A percentile compares a stretch with the other conserved stretches of the same genome.
phyloP scores from a whole-genome alignment of 192 early-diverging fungal species.

The Paraglomus occultum region DNA sequence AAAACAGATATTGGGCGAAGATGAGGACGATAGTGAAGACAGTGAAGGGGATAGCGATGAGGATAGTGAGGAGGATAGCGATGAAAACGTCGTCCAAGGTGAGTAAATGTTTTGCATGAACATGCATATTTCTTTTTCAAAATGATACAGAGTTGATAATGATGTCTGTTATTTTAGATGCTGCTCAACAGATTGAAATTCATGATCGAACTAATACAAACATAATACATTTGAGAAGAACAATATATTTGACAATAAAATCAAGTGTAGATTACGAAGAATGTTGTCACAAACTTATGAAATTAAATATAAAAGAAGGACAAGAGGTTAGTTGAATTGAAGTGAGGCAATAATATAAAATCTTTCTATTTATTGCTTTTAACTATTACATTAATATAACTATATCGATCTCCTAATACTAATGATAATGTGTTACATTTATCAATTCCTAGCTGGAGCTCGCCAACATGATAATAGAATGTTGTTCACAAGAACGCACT shows the following conservation, averaged over 20 bases:
- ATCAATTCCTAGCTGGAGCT: conserved; percentile 66
- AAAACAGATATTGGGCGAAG: conserved; percentile 83
- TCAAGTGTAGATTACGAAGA: conserved; percentile 95
- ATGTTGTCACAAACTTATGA: conserved; percentile 91
- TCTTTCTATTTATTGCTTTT: neutral
- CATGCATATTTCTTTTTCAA: neutral
- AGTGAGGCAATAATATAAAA: neutral
- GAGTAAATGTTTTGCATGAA: neutral
- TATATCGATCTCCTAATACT: conserved; percentile 4
- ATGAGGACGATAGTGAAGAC: conserved; percentile 44
- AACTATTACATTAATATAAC: neutral
- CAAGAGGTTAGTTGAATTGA: conserved; percentile 58
- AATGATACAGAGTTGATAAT: neutral
- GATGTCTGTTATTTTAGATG: conserved; percentile 10
- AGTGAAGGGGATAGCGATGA: conserved; percentile 43
- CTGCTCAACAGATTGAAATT: conserved; percentile 60
- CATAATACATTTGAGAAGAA: conserved; percentile 81
- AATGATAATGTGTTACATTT: conserved; percentile 7
- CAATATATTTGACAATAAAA: conserved; percentile 97
- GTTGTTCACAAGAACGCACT: conserved; percentile 93
- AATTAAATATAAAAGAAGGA: conserved; percentile 77
- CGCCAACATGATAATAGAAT: conserved; percentile 96
- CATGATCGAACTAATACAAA: conserved; percentile 90
- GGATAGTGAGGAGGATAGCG: conserved; percentile 50
- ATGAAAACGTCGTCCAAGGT: conserved; percentile 48